Percentiles rank a stretch among this genome's conserved stretches.
Evolutionary conservation across 2,329 filamentous ascomycete genomes (phyloP).

Genomic region (Fusarium nisikadoi): DNA sequence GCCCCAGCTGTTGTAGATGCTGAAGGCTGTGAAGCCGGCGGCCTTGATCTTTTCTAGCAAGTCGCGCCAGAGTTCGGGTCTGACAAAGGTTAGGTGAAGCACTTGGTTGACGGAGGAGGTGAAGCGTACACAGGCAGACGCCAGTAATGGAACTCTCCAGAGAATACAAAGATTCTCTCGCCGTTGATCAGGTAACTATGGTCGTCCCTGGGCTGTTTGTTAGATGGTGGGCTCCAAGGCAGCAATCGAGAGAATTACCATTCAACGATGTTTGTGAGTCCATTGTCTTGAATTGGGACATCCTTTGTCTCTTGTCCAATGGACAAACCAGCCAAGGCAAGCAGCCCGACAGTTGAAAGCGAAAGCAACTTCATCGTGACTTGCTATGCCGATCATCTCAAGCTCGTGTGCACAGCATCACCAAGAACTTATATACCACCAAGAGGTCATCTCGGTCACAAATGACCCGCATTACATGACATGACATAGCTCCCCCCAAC

Average conservation of each 20-base stretch:
- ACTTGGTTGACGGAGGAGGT: accelerated
- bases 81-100: not conserved
- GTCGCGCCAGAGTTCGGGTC: conserved; percentile 53
- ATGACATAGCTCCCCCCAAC: conserved; percentile 6
- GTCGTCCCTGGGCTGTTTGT: conserved; percentile 48
- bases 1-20: conserved; percentile 56
- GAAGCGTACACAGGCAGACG: conserved; percentile 53
- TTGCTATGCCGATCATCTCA: not conserved
- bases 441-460: not conserved
- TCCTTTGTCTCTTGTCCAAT: conserved; percentile 17
- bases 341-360: conserved; percentile 21
- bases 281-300: conserved; percentile 27
- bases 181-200: conserved; percentile 55
- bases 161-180: conserved; percentile 55
- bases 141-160: conserved; percentile 57
- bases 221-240: accelerated
- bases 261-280: conserved; percentile 25
- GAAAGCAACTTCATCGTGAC: conserved; percentile 29
- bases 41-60: conserved; percentile 56
- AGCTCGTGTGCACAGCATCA: not conserved
- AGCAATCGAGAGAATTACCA: not conserved
- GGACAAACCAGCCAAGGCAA: conserved; percentile 23
- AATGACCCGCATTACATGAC: conserved; percentile 12
- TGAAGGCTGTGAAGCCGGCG: conserved; percentile 56
- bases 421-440: conserved; percentile 1